Conservation (phyloP, 108 stramenopile genomes). For the Cyclotella kingstonii region DNA sequence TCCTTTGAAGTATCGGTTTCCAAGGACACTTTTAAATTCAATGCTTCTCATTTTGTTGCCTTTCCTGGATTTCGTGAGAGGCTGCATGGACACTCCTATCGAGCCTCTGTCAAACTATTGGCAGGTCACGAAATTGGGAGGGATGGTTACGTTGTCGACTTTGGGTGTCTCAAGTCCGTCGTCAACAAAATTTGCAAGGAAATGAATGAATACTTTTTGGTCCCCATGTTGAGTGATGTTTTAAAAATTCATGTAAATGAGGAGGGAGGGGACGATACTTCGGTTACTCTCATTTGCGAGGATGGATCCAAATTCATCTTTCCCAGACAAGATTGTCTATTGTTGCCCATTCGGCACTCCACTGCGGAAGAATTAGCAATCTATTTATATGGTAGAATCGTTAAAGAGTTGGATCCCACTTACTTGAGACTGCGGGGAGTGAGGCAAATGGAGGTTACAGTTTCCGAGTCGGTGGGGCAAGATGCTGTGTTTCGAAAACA, state of each 20-base stretch:
- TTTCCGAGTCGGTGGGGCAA: constrained; percentile 89
- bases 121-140: constrained; percentile 59
- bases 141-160: constrained; percentile 95
- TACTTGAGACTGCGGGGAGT: constrained; percentile 77
- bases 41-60: constrained; percentile 95
- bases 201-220: constrained; percentile 92
- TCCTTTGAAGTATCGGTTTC: constrained; percentile 72
- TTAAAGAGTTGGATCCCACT: constrained; percentile 61
- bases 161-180: constrained; percentile 88
- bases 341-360: constrained; percentile 93
- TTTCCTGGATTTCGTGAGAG: constrained; percentile 91
- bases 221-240: constrained; percentile 85
- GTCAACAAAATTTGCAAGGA: constrained; percentile 78
- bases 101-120: constrained; percentile 67
- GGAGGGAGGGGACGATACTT: constrained; percentile 11
- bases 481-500: constrained; percentile 73
- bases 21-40: constrained; percentile 96
- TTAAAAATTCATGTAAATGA: constrained; percentile 60
- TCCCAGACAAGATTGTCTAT: constrained; percentile 80
- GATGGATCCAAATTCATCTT: constrained; percentile 86
- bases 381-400: constrained; percentile 70
- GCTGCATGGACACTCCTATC: constrained; percentile 95
- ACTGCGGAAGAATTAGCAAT: constrained; percentile 94
- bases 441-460: constrained; percentile 80
- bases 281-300: constrained; percentile 67